These are phyloP conservation scores for Alternaria ethzedia DNA, from an alignment of 2,329 filamentous ascomycete species.

Conservation along the genomic window DNA sequence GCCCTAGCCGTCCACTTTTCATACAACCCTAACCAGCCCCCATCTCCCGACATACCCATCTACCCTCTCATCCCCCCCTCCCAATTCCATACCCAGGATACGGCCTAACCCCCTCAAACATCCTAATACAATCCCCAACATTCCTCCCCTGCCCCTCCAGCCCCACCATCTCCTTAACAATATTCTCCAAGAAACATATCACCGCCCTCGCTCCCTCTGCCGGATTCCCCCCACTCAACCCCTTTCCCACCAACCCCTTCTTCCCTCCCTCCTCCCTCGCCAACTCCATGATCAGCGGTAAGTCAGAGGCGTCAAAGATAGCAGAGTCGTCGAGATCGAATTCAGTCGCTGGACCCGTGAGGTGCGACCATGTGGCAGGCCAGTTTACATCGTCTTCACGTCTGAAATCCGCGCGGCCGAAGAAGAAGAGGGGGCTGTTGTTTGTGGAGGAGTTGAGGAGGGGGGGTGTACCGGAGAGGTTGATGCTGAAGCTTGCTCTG, in stretches of 20 bases:
- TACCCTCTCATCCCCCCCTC: too few relatives aligned
- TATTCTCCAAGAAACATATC: constrained; percentile 24
- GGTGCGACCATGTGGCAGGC: constrained; percentile 64
- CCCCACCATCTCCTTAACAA: constrained; percentile 14
- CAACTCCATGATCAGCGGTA: constrained; percentile 26
- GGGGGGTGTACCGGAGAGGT: constrained; percentile 31
- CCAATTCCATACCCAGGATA: not conserved
- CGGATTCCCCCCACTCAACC: constrained; percentile 1
- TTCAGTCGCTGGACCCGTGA: constrained; percentile 26
- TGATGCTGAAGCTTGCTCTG: constrained; percentile 24
- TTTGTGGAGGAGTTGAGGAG: not conserved
- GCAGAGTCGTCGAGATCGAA: constrained; percentile 27
- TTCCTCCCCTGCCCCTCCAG: not conserved
- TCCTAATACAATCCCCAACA: constrained; percentile 16
- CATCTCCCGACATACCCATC: too few relatives aligned
- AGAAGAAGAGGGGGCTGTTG: constrained; percentile 28
- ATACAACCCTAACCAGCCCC: too few relatives aligned
- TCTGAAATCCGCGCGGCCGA: constrained; percentile 72
- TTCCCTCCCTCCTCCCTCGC: constrained; percentile 14
- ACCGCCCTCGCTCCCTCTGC: constrained; percentile 16
- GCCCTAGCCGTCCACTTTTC: too few relatives aligned
- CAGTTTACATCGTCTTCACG: constrained; percentile 95
- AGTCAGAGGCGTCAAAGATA: constrained; percentile 32
- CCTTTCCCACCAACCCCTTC: not conserved
- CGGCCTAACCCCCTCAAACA: constrained; percentile 3